Evolutionary conservation across 2,329 filamentous ascomycete genomes (phyloP).

Genomic region (Beauveria asiatica): DNA sequence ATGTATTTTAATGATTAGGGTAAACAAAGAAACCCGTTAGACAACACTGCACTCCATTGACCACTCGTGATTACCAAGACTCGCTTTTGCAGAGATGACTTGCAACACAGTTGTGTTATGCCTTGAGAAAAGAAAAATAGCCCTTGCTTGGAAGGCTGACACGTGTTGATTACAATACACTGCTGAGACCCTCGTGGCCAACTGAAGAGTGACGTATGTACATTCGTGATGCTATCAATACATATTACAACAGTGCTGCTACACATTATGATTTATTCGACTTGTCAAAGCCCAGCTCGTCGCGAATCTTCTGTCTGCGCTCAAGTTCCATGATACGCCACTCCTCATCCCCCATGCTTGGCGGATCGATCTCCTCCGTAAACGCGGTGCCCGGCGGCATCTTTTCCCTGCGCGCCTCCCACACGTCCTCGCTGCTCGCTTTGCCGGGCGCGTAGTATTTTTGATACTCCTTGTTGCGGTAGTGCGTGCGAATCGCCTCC

Average conservation of each 20-base stretch:
- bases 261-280: background rate
- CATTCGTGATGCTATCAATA: background rate
- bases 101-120: too few species aligned
- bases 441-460: constrained; percentile 57
- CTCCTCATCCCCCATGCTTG: constrained; percentile 33
- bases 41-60: background rate
- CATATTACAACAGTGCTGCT: background rate
- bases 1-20: constrained; percentile 29
- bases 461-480: constrained; percentile 54
- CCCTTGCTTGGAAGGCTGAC: too few species aligned
- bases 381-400: constrained; percentile 44
- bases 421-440: constrained; percentile 82
- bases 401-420: constrained; percentile 62
- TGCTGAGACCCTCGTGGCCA: too few species aligned
- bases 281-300: constrained; percentile 22
- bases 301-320: constrained; percentile 27
- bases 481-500: constrained; percentile 56
- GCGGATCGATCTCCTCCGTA: constrained; percentile 28
- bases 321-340: constrained; percentile 28
- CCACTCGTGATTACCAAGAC: too few species aligned
- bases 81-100: background rate
- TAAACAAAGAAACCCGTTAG: constrained; percentile 10
- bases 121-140: background rate
- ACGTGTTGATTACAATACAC: too few species aligned
- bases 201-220: background rate